Evolutionary conservation across 2,329 filamentous ascomycete species (phyloP).

Genomic region (Colletotrichum tofieldiae): DNA sequence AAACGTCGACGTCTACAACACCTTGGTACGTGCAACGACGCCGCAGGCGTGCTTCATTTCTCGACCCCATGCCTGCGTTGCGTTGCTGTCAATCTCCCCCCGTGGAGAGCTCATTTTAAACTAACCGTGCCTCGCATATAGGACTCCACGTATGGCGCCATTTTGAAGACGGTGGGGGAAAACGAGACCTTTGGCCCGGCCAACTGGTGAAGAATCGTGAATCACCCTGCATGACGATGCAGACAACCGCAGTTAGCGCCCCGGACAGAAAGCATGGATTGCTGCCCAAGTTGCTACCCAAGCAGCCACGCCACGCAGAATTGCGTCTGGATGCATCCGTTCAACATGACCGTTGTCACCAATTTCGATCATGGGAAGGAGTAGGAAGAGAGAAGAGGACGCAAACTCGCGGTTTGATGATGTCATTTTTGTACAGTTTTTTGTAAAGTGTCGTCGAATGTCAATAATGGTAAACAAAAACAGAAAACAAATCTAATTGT

Average conservation of each 20-base stretch:
- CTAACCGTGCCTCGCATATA: constrained; percentile 14
- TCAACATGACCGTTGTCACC: not conserved
- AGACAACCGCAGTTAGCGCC: constrained; percentile 33
- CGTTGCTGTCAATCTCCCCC: not conserved
- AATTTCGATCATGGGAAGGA: not conserved
- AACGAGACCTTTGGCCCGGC: constrained; percentile 52
- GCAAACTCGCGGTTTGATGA: constrained; percentile 16
- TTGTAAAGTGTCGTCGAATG: constrained; percentile 11
- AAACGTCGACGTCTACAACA: constrained; percentile 65
- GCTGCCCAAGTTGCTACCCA: constrained; percentile 40
- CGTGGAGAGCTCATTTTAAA: not conserved
- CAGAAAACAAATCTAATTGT: constrained; percentile 38
- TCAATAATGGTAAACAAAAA: constrained; percentile 4
- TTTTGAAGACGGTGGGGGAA: constrained; percentile 46
- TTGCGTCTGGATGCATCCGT: not conserved
- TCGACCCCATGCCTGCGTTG: not conserved
- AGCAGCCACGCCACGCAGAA: not conserved
- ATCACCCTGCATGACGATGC: constrained; percentile 29
- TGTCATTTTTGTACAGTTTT: constrained; percentile 23
- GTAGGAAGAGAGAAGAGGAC: not conserved
- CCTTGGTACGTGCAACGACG: constrained; percentile 43
- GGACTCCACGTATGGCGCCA: constrained; percentile 46
- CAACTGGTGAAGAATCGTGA: constrained; percentile 48
- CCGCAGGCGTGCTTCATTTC: not conserved
- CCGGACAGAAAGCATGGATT: not conserved